These are phyloP conservation scores for Mycena vulgaris DNA, from an alignment of 768 basidiomycete genomes.

Conservation along the genomic window DNA sequence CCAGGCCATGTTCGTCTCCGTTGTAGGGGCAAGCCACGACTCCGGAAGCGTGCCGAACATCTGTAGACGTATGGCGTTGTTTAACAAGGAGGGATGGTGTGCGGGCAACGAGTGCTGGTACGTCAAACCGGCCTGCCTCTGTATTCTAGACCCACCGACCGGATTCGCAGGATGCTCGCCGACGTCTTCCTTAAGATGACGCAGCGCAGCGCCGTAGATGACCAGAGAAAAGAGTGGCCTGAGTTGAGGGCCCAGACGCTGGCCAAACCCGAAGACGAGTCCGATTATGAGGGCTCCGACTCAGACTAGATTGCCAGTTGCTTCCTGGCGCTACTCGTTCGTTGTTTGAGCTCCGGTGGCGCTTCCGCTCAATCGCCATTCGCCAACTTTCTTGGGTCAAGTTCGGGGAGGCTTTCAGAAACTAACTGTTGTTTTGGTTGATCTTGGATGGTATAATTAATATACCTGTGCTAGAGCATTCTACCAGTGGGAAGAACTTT, in stretches of 20 bases:
- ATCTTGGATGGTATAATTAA: no score
- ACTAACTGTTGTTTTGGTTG: no score
- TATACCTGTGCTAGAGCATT: no score
- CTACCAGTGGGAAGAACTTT: no score
- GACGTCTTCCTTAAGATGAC: conserved; percentile 25
- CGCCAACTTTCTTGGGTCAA: no score
- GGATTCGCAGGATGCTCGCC: conserved; percentile 15
- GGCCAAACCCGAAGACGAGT: conserved; percentile 1
- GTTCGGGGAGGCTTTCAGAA: no score
- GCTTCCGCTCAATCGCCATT: no score
- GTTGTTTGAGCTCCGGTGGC: no score
- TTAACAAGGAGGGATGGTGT: conserved; percentile 17
- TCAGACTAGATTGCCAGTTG: not conserved
- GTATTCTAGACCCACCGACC: not conserved
- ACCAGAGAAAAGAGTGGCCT: conserved; percentile 28
- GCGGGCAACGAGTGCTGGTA: conserved; percentile 36
- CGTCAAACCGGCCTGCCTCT: not conserved
- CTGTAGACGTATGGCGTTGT: not conserved
- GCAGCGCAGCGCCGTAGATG: conserved; percentile 9
- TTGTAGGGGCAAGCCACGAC: conserved; percentile 3
- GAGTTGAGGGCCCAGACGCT: not conserved
- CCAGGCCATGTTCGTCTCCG: conserved; percentile 6
- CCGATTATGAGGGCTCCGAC: conserved; percentile 22
- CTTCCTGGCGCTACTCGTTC: no score
- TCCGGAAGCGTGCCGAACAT: conserved; percentile 16